These are phyloP conservation scores for Rhododendron griersonianum DNA, from an alignment of 148 eudicot genomes.

Conservation along the genomic window DNA sequence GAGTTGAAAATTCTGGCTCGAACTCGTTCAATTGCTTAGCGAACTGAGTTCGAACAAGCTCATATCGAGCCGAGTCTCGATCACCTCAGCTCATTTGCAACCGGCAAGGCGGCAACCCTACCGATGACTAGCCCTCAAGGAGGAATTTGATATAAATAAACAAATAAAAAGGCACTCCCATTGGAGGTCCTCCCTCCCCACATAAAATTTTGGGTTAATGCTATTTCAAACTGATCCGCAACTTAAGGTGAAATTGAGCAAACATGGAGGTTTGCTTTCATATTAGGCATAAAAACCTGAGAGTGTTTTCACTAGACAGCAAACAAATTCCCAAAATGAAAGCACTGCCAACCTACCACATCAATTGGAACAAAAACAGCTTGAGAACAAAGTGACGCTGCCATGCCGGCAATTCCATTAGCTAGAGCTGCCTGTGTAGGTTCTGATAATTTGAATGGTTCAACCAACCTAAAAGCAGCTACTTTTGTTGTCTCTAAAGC, in stretches of 20 bases:
- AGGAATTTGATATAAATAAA: not conserved
- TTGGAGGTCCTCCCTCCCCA: no score
- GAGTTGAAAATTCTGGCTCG: not conserved
- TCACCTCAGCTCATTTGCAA: not conserved
- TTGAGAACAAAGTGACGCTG: conserved; percentile 78
- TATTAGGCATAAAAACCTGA: not conserved
- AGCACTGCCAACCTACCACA: conserved; percentile 52
- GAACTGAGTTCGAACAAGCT: not conserved
- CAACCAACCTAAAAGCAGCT: conserved; percentile 69
- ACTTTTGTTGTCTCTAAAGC: conserved; percentile 93
- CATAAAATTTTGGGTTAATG: not conserved
- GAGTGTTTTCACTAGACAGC: not conserved
- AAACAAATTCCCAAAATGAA: not conserved
- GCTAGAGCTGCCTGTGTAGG: conserved; percentile 92
- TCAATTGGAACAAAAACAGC: conserved; percentile 96
- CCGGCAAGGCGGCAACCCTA: not conserved
- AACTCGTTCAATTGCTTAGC: not conserved
- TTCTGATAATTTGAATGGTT: conserved; percentile 80
- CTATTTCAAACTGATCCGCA: conserved; percentile 5
- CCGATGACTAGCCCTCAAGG: not conserved
- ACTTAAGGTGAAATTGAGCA: not conserved
- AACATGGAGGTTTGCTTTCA: not conserved
- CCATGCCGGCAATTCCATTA: conserved; percentile 94
- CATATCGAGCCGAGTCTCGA: not conserved
- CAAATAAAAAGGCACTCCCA: not conserved